Evolutionary conservation across 1,284 basidiomycete genomes (phyloP).

Genomic region (Schizopora paradoxa): DNA sequence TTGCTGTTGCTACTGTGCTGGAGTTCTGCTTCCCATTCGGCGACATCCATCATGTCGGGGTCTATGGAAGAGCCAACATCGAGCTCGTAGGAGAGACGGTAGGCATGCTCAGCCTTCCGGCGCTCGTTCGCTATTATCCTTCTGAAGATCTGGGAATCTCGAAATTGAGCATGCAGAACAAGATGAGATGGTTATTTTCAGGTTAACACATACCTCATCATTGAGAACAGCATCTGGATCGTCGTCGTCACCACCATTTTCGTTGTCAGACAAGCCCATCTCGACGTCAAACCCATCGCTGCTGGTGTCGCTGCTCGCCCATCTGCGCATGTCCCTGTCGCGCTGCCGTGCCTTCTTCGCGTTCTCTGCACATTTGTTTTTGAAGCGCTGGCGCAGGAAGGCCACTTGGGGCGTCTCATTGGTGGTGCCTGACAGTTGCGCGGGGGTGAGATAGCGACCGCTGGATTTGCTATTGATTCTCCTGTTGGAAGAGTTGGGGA

Average conservation of each 20-base stretch:
- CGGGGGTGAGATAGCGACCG: slow-evolving; percentile 23
- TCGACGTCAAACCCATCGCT: slow-evolving; percentile 47
- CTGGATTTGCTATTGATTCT: no score
- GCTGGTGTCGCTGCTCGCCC: slow-evolving; percentile 32
- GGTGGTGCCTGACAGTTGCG: slow-evolving; percentile 19
- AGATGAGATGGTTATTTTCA: no score
- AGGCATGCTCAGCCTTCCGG: slow-evolving; percentile 43
- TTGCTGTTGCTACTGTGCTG: neutral
- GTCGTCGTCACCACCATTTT: slow-evolving; percentile 39
- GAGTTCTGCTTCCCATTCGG: slow-evolving; percentile 52
- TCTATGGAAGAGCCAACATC: slow-evolving; percentile 73
- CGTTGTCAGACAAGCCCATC: slow-evolving; percentile 41
- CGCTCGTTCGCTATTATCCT: slow-evolving; percentile 53
- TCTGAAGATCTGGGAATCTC: slow-evolving; percentile 47
- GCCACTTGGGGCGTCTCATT: slow-evolving; percentile 38
- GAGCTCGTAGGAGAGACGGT: slow-evolving; percentile 53
- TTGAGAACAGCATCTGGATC: slow-evolving; percentile 46
- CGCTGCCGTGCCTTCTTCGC: slow-evolving; percentile 51
- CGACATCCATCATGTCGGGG: slow-evolving; percentile 58
- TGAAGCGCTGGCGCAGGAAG: slow-evolving; percentile 57
- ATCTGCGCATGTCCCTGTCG: slow-evolving; percentile 40
- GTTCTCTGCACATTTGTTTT: slow-evolving; percentile 52
- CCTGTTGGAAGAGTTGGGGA: slow-evolving; percentile 7
- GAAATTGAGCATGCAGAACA: slow-evolving; percentile 13
- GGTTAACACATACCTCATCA: slow-evolving; percentile 46